phyloP scores from a whole-genome alignment of 257 asterid species.

The Rhazya stricta region DNA sequence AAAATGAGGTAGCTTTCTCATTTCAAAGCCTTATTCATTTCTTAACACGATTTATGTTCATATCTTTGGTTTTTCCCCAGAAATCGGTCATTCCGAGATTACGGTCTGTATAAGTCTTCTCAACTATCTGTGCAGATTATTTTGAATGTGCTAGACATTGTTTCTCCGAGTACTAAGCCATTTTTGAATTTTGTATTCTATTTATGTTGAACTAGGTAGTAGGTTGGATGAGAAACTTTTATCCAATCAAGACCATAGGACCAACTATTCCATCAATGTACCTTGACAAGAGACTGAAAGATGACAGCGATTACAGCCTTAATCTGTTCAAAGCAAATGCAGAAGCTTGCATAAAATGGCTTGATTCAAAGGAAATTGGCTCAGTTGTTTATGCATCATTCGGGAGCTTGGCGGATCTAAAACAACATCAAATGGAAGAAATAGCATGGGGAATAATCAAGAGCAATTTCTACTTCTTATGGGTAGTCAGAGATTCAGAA shows the following conservation, averaged over 20 bases:
- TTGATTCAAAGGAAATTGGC: constrained; percentile 6
- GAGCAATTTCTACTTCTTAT: constrained; percentile 18
- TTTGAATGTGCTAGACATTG: neutral
- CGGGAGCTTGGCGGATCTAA: constrained; percentile 16
- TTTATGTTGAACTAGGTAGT: constrained; percentile 9
- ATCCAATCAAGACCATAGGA: constrained; percentile 25
- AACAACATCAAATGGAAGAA: constrained; percentile 20
- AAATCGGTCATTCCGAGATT: no score
- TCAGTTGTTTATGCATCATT: constrained; percentile 26
- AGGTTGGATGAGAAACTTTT: constrained; percentile 10
- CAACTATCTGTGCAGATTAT: neutral
- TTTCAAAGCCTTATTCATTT: neutral
- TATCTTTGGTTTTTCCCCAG: neutral
- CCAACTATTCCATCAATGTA: constrained; percentile 24
- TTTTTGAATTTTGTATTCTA: neutral
- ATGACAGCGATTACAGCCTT: constrained; percentile 16
- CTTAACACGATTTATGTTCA: neutral
- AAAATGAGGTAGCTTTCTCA: constrained; percentile 30
- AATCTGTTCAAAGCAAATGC: constrained; percentile 17
- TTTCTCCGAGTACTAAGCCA: no score
- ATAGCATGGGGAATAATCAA: constrained; percentile 7
- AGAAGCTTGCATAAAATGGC: constrained; percentile 17
- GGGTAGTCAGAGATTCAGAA: constrained; percentile 20
- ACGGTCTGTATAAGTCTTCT: no score
- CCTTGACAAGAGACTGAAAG: constrained; percentile 15